A percentile compares a stretch with the other conserved stretches of the same genome.
Evolutionary conservation across 371 early-diverging fungal species (phyloP).

Genomic region (Lichtheimia hyalospora): DNA sequence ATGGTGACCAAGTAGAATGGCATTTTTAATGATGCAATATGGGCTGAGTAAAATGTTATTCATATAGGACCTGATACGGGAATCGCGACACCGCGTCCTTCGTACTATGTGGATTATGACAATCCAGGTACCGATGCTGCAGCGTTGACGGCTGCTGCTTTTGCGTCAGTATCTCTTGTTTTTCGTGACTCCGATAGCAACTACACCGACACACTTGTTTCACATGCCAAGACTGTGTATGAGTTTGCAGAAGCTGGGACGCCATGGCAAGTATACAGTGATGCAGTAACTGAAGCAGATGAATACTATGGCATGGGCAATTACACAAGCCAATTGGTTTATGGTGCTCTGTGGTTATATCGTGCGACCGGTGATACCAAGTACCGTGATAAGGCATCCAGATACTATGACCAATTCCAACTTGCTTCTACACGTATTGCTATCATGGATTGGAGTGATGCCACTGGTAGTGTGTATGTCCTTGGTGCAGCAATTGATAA

Average conservation of each 20-base stretch:
- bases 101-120: constrained; percentile 47
- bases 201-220: constrained; percentile 36
- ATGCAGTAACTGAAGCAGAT: constrained; percentile 38
- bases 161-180: constrained; percentile 61
- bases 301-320: constrained; percentile 48
- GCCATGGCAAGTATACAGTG: constrained; percentile 51
- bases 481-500: constrained; percentile 30
- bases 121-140: constrained; percentile 60
- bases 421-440: neutral
- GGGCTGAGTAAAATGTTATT: neutral
- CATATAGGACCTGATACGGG: constrained; percentile 38
- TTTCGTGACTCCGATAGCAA: constrained; percentile 50
- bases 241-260: constrained; percentile 46
- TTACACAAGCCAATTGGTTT: constrained; percentile 54
- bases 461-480: constrained; percentile 35
- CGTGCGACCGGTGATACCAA: constrained; percentile 38
- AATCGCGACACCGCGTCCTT: constrained; percentile 59
- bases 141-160: constrained; percentile 61
- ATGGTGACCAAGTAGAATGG: neutral
- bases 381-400: constrained; percentile 30
- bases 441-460: constrained; percentile 44
- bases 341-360: constrained; percentile 61
- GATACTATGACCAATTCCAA: constrained; percentile 17
- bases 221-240: constrained; percentile 40
- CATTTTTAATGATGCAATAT: neutral